Base-by-base conservation (phyloP, 805 yeast species). In the Nakazawaea ishiwadae region DNA sequence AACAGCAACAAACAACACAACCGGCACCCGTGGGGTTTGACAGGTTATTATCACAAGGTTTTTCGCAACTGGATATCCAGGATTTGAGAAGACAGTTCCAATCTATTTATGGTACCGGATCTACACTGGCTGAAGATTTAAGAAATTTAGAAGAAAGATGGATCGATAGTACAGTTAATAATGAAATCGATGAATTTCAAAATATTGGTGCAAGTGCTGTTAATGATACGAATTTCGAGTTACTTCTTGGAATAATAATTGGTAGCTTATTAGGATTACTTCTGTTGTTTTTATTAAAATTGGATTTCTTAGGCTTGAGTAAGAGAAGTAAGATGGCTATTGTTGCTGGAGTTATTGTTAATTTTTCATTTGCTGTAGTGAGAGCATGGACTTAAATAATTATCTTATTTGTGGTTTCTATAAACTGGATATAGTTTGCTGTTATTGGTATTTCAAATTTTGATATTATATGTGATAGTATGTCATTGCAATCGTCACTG, bases 21-120 rank as follows among this genome's bases (percentile, higher is more conserved):
- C 87, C 86, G 1, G 89, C 87, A 11, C 80, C 82, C 3, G 74
- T 81, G 12, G 96, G 97, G 2, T 87, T 90, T 58, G 96, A 90
- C 58, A 63, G 96, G 31, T 66, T 90, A 39, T 68, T 89, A 14
- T 77, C 79, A 24, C 90, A 89, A 33, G 97, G 97, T 7, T 86
- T 90, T 55, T 72, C 85, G 4, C 85, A 77, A 24, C 83, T 77
- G 45, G 97, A 90, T 51, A 77, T 90, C 20, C 68, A 68, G 32
- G 81, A 80, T 42, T 60, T 90, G 45, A 69, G 96, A 45, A 64
- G 73, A 39, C 96, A 89, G 57, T 89, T 90, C 54, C 73, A 77
- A 44, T 69, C 71, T 44, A 68, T 89, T 2, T 84, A 86, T 57
- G 86, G 86, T 0, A 68, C 55, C 34, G 62, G 47, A 11, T 40